These are phyloP conservation scores for Plicaturopsis crispa DNA, from an alignment of 768 basidiomycete genomes.

Conservation along the genomic window DNA sequence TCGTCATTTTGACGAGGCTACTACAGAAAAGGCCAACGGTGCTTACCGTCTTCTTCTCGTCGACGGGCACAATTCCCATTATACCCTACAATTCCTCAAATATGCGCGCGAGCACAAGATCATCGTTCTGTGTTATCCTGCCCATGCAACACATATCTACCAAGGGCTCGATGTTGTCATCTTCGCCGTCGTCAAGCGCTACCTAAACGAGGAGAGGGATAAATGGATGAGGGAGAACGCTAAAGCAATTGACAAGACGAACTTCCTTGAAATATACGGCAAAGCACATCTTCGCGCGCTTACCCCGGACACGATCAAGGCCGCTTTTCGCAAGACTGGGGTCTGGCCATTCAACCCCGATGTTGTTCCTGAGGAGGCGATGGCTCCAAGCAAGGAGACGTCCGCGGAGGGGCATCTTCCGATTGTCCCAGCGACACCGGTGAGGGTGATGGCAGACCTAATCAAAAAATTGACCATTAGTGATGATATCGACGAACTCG, in stretches of 20 bases:
- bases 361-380: constrained; percentile 22
- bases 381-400: constrained; percentile 27
- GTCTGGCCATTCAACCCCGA: constrained; percentile 27
- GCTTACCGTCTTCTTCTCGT: constrained; percentile 26
- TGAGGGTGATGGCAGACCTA: constrained; percentile 13
- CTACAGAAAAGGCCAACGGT: constrained; percentile 24
- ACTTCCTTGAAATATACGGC: constrained; percentile 28
- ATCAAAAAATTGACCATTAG: constrained; percentile 2
- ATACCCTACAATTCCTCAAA: constrained; percentile 26
- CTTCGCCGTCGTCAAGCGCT: constrained; percentile 23
- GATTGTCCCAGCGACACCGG: constrained; percentile 17
- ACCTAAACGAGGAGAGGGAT: constrained; percentile 17
- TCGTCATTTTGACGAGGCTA: constrained; percentile 31
- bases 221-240: constrained; percentile 13
- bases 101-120: constrained; percentile 29
- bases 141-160: constrained; percentile 36
- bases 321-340: constrained; percentile 32
- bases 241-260: constrained; percentile 21
- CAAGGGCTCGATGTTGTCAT: constrained; percentile 36
- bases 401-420: constrained; percentile 15
- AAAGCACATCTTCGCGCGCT: constrained; percentile 23
- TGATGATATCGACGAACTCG: not conserved
- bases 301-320: constrained; percentile 21
- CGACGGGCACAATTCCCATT: constrained; percentile 41
- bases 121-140: constrained; percentile 35